phyloP scores from a whole-genome alignment of 176 grass and related monocot genomes.

The Chloris gayana region DNA sequence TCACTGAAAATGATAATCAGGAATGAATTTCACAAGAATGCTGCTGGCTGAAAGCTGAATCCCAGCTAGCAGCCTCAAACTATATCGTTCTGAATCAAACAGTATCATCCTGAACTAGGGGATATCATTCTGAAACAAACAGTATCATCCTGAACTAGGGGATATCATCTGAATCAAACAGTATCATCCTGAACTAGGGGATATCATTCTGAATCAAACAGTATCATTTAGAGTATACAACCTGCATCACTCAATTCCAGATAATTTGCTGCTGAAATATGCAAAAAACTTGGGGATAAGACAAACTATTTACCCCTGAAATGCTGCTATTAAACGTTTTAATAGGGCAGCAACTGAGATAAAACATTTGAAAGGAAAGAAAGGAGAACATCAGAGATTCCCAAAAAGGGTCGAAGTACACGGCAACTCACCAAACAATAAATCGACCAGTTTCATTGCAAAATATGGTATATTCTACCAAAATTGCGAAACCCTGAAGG shows the following conservation, averaged over 20 bases:
- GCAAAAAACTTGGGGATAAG: background rate
- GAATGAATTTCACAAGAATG: constrained; percentile 17
- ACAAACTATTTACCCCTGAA: background rate
- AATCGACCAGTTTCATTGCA: background rate
- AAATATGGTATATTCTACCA: background rate
- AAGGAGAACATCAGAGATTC: background rate
- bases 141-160: too few species aligned
- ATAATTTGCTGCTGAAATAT: background rate
- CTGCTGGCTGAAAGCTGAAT: constrained; percentile 18
- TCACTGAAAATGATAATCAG: constrained; percentile 2
- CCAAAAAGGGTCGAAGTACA: background rate
- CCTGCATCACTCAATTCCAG: background rate
- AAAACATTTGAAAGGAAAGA: constrained; percentile 4
- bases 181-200: too few species aligned
- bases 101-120: too few species aligned
- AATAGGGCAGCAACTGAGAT: background rate
- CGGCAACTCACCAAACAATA: background rate
- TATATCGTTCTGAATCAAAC: background rate
- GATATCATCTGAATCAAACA: background rate
- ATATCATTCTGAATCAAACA: background rate
- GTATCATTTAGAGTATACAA: background rate
- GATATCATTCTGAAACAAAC: background rate
- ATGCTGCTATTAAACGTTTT: background rate
- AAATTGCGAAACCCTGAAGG: background rate
- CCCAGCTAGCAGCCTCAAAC: background rate